Conservation (phyloP, 1,284 basidiomycete species). For the Ustilago vetiveriae region DNA sequence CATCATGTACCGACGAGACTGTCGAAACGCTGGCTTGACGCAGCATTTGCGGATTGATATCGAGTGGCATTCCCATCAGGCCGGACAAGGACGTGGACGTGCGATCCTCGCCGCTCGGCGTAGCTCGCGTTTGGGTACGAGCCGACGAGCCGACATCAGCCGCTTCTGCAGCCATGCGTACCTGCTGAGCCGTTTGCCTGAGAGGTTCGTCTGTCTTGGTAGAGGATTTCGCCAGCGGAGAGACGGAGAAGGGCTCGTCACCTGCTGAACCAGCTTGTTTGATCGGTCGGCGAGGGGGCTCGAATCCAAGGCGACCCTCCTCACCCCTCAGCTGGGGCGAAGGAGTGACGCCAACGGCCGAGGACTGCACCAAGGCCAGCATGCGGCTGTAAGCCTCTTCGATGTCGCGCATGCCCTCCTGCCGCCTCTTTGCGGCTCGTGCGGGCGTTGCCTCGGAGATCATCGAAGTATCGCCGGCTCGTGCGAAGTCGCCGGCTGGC, state of each 20-base stretch:
- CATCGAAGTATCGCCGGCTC: constrained; percentile 21
- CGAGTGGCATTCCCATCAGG: constrained; percentile 49
- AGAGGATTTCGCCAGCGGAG: constrained; percentile 39
- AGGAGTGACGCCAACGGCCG: constrained; percentile 47
- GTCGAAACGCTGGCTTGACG: constrained; percentile 36
- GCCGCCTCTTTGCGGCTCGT: constrained; percentile 34
- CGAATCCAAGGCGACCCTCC: constrained; percentile 29
- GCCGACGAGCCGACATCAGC: background rate
- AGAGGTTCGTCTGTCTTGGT: constrained; percentile 44
- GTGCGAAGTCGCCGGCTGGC: constrained; percentile 8
- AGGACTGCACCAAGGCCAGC: constrained; percentile 47
- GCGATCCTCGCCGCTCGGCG: constrained; percentile 19
- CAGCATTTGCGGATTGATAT: constrained; percentile 36
- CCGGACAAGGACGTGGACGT: constrained; percentile 42
- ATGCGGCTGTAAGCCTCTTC: constrained; percentile 51
- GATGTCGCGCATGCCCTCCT: constrained; percentile 51
- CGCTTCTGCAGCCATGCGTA: constrained; percentile 18
- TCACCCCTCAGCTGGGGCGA: constrained; percentile 39
- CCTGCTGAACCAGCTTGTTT: constrained; percentile 10
- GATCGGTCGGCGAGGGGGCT: constrained; percentile 25
- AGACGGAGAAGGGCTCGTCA: constrained; percentile 18
- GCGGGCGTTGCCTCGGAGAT: constrained; percentile 45
- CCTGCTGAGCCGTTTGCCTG: constrained; percentile 9
- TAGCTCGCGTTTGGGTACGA: constrained; percentile 14
- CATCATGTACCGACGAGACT: constrained; percentile 21